These are phyloP conservation scores for Ceratobasidium sp. DNA, from an alignment of 1,284 basidiomycete genomes.

Conservation along the genomic window DNA sequence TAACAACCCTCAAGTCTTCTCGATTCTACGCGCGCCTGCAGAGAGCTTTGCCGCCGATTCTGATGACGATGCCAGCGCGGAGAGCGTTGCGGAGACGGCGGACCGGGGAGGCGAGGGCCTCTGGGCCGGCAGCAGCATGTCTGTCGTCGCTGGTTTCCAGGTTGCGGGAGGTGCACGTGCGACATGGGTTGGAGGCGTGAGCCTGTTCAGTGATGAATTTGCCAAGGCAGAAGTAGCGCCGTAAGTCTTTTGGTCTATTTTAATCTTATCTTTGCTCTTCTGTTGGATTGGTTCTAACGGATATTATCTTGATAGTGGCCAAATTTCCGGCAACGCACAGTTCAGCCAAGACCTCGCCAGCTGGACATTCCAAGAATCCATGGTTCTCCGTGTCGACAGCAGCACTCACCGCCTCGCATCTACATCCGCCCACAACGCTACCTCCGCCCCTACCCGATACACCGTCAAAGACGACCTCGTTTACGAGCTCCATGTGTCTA, in stretches of 20 bases:
- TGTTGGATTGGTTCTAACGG: slow-evolving; percentile 37
- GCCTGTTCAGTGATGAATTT: slow-evolving; percentile 80
- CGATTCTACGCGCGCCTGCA: slow-evolving; percentile 80
- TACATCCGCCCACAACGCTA: slow-evolving; percentile 57
- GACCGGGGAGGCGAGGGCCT: slow-evolving; percentile 78
- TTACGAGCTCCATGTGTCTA: slow-evolving; percentile 77
- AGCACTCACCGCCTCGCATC: slow-evolving; percentile 75
- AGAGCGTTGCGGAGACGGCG: slow-evolving; percentile 69
- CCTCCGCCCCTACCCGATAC: slow-evolving; percentile 63
- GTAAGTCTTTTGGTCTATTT: slow-evolving; percentile 57
- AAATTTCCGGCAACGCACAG: slow-evolving; percentile 76
- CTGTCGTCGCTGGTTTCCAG: slow-evolving; percentile 91
- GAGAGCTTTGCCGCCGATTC: slow-evolving; percentile 77
- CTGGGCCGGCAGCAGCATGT: slow-evolving; percentile 80
- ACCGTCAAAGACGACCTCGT: slow-evolving; percentile 87
- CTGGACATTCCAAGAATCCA: slow-evolving; percentile 93
- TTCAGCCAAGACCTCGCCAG: slow-evolving; percentile 79
- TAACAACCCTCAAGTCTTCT: slow-evolving; percentile 83
- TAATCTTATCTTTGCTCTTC: slow-evolving; percentile 3
- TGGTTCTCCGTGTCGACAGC: slow-evolving; percentile 81
- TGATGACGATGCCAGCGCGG: slow-evolving; percentile 61
- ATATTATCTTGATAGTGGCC: slow-evolving; percentile 58
- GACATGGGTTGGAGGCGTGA: slow-evolving; percentile 83
- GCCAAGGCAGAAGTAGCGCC: slow-evolving; percentile 69
- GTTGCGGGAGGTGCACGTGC: slow-evolving; percentile 79